phyloP scores from a whole-genome alignment of 495 filamentous ascomycete species.

The Jackrogersella minutella region DNA sequence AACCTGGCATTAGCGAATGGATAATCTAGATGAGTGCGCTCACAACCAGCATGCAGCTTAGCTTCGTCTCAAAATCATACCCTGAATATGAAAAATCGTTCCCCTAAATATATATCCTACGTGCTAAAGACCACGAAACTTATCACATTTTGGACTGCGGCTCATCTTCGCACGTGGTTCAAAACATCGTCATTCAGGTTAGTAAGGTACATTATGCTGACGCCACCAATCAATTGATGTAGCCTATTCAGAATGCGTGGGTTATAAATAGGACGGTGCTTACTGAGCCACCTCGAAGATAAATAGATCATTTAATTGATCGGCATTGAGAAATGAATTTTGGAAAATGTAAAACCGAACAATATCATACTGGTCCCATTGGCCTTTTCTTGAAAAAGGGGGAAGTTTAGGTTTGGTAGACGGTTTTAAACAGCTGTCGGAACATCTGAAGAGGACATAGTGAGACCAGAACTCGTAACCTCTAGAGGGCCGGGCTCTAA shows the following conservation, averaged over 20 bases:
- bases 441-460: neutral
- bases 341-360: neutral
- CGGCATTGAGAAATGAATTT: neutral
- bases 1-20: neutral
- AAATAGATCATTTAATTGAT: neutral
- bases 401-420: neutral
- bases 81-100: slow-evolving; percentile 3
- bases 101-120: neutral
- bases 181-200: neutral
- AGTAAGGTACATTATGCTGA: slow-evolving; percentile 1
- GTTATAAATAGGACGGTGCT: neutral
- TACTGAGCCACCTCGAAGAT: neutral
- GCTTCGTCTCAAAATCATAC: neutral
- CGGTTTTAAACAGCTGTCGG: neutral
- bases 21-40: neutral
- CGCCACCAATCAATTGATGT: slow-evolving; percentile 15
- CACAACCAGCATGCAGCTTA: neutral
- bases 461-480: neutral
- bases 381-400: too few species aligned
- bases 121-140: neutral
- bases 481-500: too few species aligned
- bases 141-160: neutral
- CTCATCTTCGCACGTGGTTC: neutral
- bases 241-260: slow-evolving; percentile 5
- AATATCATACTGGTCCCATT: too few species aligned